Base-by-base conservation (phyloP, 2,329 filamentous ascomycete genomes). In the Aschersonia sp. region DNA sequence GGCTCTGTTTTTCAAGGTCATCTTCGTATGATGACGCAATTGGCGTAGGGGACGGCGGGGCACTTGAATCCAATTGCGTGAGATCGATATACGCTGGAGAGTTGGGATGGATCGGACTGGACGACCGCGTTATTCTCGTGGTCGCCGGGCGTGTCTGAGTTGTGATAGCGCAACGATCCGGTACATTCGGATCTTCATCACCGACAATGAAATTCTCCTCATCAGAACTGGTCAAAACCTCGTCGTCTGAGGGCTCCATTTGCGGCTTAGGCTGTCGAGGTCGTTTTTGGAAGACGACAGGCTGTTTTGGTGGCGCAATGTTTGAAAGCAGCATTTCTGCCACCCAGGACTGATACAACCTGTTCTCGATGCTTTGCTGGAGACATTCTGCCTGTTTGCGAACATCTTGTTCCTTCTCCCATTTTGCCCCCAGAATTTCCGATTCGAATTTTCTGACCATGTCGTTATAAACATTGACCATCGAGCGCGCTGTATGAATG, bases 291-390 rank as follows among this genome's bases (percentile, higher is more conserved):
- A 42, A 0, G 49, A 50, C 12, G 56, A 53, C 9, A 58, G 20
- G 20, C 20, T 20, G 58, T 46, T 65, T 70, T 3, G 66, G 61
- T 0, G 71, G 70, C 44, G 64, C 63, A 10, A 49, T 43, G 5
- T 64, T 66, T 20, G 65, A 66, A 40, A 63, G 61, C 4, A 80
- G 63, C 30, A 75, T 54, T 5, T 60, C 53, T n/a, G 75, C 65
- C 3, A 68, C 58, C 75, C 76, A 82, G 5, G 58, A 56, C 6
- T 72, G 59, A 40, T 75, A 62, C 55, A 82, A 67, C 45, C 75
- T 74, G 48, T 84, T 74, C 38, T 77, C 73, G 1, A 95, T 64
- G 3, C 73, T 87, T 4, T 70, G 66, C 50, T 91, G 80, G 48
- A 94, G 65, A 38, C 66, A 73, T 9, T 65, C 62, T 45, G 80